Evolutionary conservation across 345 rosid species (phyloP).

Genomic region (Citrus unshiu): DNA sequence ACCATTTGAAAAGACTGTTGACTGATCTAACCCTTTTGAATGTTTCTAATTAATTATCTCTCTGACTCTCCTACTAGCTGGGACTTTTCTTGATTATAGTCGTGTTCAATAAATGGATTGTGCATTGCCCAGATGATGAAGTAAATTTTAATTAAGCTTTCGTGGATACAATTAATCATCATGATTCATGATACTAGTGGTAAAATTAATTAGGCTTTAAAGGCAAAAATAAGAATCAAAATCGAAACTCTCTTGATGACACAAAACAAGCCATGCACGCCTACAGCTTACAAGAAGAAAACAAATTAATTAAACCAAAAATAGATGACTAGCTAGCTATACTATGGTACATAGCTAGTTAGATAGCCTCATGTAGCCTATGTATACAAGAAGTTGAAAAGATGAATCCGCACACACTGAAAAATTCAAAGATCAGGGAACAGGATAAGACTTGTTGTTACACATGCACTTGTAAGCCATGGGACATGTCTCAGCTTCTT

Average conservation of each 20-base stretch:
- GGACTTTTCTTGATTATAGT: neutral
- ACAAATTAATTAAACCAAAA: neutral
- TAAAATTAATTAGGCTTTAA: neutral
- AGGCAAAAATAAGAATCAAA: neutral
- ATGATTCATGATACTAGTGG: neutral
- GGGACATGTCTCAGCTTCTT: slow-evolving; percentile 97
- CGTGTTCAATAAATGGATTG: neutral
- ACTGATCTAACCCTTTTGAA: neutral
- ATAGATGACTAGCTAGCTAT: neutral
- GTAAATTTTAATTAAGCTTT: neutral
- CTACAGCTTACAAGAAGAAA: neutral
- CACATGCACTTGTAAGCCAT: slow-evolving; percentile 98
- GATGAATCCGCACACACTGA: neutral
- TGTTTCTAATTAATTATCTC: neutral
- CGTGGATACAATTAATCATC: neutral
- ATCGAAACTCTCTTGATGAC: neutral
- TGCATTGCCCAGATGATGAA: neutral
- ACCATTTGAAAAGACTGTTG: neutral
- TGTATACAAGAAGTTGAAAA: neutral
- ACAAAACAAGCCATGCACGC: neutral
- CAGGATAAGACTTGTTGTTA: slow-evolving; percentile 75
- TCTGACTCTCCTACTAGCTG: too few relatives aligned
- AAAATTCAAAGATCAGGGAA: slow-evolving; percentile 39
- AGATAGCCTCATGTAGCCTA: neutral
- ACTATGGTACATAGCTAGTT: too few relatives aligned